phyloP scores from a whole-genome alignment of 2,329 filamentous ascomycete genomes.

The Cladosporium sphaerospermum region DNA sequence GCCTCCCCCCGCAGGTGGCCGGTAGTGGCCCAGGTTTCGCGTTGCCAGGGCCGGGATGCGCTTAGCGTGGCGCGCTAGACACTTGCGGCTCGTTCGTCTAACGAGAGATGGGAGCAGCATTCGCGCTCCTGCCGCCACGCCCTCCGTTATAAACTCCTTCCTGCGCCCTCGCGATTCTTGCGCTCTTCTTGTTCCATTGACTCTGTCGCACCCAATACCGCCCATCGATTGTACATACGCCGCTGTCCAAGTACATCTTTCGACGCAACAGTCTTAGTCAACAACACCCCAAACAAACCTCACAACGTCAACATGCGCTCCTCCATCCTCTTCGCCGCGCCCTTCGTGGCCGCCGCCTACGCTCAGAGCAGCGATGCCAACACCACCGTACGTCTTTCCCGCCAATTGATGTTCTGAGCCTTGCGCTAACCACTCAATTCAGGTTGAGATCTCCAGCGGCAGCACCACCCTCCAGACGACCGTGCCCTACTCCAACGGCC shows the following conservation, averaged over 20 bases:
- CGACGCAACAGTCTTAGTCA: neutral
- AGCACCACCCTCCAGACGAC: slow-evolving; percentile 17
- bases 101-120: neutral
- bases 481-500: slow-evolving; percentile 36
- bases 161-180: neutral
- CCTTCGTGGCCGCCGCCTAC: slow-evolving; percentile 38
- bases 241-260: neutral
- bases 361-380: slow-evolving; percentile 29
- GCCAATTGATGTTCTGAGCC: too few relatives aligned
- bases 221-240: slow-evolving; percentile 6
- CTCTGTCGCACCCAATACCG: slow-evolving; percentile 2
- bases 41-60: neutral
- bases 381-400: slow-evolving; percentile 10
- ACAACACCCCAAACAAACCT: slow-evolving; percentile 1
- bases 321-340: slow-evolving; percentile 38
- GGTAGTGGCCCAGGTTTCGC: neutral
- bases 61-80: neutral
- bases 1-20: neutral
- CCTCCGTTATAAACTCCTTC: neutral
- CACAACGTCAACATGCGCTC: slow-evolving; percentile 39
- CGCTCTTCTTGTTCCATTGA: neutral
- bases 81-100: neutral
- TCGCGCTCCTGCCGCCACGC: neutral
- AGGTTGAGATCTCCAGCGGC: slow-evolving; percentile 13
- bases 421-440: neutral